Conservation (phyloP, 768 basidiomycete species). For the Dacryopinax primogenitus region DNA sequence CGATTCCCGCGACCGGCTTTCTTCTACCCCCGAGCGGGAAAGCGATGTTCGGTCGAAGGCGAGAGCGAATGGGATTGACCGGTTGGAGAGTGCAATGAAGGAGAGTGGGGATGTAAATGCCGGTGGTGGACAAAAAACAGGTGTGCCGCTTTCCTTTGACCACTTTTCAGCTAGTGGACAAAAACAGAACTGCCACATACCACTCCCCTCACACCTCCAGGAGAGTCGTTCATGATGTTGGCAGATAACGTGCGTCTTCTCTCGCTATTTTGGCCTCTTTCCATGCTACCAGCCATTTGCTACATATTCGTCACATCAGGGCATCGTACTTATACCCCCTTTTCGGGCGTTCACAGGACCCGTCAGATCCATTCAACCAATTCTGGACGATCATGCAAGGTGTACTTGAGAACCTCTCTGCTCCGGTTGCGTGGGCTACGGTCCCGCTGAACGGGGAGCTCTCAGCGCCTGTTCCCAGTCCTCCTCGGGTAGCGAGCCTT, state of each 20-base stretch:
- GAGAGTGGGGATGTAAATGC: background rate
- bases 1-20: no score
- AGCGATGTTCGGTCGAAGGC: background rate
- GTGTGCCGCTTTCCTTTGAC: background rate
- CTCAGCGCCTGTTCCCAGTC: background rate
- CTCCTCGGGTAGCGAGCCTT: background rate
- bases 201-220: background rate
- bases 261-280: background rate
- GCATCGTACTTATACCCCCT: conserved; percentile 5
- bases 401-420: conserved; percentile 74
- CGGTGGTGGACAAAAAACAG: background rate
- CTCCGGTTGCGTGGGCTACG: conserved; percentile 69
- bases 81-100: background rate
- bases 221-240: conserved; percentile 4
- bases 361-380: conserved; percentile 74
- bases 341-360: conserved; percentile 31
- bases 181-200: background rate
- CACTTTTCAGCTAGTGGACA: background rate
- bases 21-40: background rate
- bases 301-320: background rate
- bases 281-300: no score
- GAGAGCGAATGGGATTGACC: background rate
- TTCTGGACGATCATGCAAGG: conserved; percentile 84
- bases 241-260: background rate
- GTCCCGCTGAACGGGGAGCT: conserved; percentile 40